Evolutionary conservation across 768 basidiomycete species (phyloP).

Genomic region (Trametes punicea): DNA sequence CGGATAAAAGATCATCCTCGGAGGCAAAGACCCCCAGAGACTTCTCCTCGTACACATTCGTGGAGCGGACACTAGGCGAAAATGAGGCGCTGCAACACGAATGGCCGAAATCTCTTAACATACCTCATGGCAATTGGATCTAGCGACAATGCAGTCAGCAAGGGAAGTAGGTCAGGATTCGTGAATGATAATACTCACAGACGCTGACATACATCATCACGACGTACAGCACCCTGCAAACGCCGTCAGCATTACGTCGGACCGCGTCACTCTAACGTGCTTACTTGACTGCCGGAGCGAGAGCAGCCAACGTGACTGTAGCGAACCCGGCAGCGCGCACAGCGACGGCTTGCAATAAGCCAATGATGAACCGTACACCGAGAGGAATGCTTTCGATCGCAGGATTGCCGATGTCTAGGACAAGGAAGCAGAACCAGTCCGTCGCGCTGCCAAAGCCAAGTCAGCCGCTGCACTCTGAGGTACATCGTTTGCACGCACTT

Average conservation of each 20-base stretch:
- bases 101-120: conserved; percentile 1
- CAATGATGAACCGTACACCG: conserved; percentile 67
- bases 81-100: neutral
- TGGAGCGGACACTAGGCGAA: conserved; percentile 71
- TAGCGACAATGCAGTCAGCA: conserved; percentile 26
- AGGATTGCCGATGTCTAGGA: conserved; percentile 81
- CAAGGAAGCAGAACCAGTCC: conserved; percentile 89
- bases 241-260: neutral
- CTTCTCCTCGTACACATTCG: conserved; percentile 91
- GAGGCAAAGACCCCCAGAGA: conserved; percentile 78
- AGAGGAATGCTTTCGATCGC: conserved; percentile 65
- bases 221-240: conserved; percentile 73
- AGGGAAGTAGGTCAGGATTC: neutral
- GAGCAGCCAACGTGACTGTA: conserved; percentile 64
- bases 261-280: conserved; percentile 28
- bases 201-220: conserved; percentile 94
- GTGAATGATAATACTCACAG: conserved; percentile 46
- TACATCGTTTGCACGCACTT: conserved; percentile 49
- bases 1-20: conserved; percentile 30
- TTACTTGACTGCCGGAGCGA: conserved; percentile 89
- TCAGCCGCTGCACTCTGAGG: neutral
- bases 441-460: conserved; percentile 44
- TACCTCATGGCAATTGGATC: conserved; percentile 83
- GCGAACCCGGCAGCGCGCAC: conserved; percentile 88
- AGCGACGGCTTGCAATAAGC: conserved; percentile 73